Evolutionary conservation across 2,329 filamentous ascomycete species (phyloP).

Genomic region (Penicillium sp.): DNA sequence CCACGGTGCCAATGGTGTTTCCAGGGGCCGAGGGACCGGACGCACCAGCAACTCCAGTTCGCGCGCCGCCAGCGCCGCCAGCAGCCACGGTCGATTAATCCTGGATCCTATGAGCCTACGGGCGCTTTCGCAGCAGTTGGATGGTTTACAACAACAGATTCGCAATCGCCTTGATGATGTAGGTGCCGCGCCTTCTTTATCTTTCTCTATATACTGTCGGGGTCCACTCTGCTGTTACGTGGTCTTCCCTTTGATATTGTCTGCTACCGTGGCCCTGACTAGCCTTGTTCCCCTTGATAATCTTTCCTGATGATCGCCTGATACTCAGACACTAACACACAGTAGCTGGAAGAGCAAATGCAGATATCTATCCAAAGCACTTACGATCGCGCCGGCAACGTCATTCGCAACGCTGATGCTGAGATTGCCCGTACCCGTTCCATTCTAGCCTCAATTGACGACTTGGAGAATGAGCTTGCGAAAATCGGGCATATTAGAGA

Average conservation of each 20-base stretch:
- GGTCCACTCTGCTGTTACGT: too few relatives aligned
- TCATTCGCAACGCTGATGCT: constrained; percentile 70
- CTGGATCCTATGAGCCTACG: constrained; percentile 57
- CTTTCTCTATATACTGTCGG: too few relatives aligned
- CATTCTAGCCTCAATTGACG: constrained; percentile 80
- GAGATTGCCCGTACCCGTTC: constrained; percentile 82
- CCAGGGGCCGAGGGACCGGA: constrained; percentile 44
- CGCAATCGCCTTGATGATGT: too few relatives aligned
- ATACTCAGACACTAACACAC: too few relatives aligned
- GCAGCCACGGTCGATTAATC: constrained; percentile 52
- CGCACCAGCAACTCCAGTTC: constrained; percentile 56
- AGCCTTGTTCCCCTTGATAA: too few relatives aligned
- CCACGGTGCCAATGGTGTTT: constrained; percentile 41
- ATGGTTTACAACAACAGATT: constrained; percentile 57
- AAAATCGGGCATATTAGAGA: constrained; percentile 84
- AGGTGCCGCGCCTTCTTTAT: too few relatives aligned
- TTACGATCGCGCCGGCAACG: constrained; percentile 51
- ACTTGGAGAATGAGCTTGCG: constrained; percentile 86
- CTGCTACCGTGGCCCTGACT: too few relatives aligned
- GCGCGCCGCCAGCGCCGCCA: constrained; percentile 65
- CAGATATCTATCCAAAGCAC: constrained; percentile 53
- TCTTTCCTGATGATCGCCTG: too few relatives aligned
- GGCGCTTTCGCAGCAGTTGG: constrained; percentile 55
- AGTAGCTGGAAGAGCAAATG: constrained; percentile 53
- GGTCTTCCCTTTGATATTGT: too few relatives aligned